Percentiles rank a stretch among this genome's conserved stretches.
Conservation (phyloP, 768 basidiomycete species). For the Wakefieldia striispora region DNA sequence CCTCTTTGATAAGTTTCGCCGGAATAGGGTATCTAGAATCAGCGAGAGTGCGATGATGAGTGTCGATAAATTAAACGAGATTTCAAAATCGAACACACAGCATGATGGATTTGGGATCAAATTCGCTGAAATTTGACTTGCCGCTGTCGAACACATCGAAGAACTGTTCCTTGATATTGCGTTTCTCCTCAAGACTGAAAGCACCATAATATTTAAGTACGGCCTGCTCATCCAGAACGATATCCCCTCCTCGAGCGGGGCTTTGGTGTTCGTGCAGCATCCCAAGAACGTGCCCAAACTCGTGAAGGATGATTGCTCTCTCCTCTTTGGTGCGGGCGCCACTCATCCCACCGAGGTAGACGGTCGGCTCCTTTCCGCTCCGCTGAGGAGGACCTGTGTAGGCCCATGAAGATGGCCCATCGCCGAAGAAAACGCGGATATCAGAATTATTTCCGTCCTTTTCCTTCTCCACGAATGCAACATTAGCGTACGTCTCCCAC, state of each 20-base stretch:
- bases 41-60: background rate
- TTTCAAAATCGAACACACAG: background rate
- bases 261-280: slow-evolving; percentile 14
- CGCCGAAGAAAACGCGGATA: too few species aligned
- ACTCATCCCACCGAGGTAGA: too few species aligned
- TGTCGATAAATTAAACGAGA: background rate
- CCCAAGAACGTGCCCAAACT: slow-evolving; percentile 16
- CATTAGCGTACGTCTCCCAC: too few species aligned
- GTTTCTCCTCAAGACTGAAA: background rate
- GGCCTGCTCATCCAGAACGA: background rate
- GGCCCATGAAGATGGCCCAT: too few species aligned
- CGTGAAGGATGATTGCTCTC: slow-evolving; percentile 11
- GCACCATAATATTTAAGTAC: background rate
- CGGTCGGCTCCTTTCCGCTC: too few species aligned
- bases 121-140: background rate
- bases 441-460: too few species aligned
- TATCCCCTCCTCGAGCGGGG: slow-evolving; percentile 1
- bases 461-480: too few species aligned
- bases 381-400: too few species aligned
- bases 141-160: background rate
- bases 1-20: background rate
- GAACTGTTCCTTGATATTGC: background rate
- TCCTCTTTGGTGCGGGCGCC: background rate
- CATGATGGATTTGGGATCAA: background rate
- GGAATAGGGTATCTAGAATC: background rate